Evolutionary conservation across 1,284 basidiomycete species (phyloP).

Genomic region (Thecaphora frezii): DNA sequence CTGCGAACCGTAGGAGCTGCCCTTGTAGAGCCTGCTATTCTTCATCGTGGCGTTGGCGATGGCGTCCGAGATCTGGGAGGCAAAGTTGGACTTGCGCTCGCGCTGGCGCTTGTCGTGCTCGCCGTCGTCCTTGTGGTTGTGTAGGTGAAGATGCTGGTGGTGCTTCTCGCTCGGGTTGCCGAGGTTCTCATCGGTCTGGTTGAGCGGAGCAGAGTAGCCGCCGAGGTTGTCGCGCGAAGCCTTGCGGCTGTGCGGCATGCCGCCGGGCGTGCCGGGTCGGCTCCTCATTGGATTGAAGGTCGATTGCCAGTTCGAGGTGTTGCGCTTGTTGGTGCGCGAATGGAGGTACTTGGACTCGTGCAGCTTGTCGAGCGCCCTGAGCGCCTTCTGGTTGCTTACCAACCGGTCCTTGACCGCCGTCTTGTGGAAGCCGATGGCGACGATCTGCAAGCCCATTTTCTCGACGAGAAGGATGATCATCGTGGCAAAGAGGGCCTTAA

Average conservation of each 20-base stretch:
- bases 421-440: conserved; percentile 56
- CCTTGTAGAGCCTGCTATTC: conserved; percentile 52
- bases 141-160: neutral
- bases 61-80: conserved; percentile 45
- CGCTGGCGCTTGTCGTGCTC: conserved; percentile 17
- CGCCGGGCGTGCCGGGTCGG: conserved; percentile 40
- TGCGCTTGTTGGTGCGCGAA: conserved; percentile 20
- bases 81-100: conserved; percentile 40
- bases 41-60: conserved; percentile 56
- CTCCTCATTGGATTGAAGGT: conserved; percentile 31
- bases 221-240: conserved; percentile 39
- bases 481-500: conserved; percentile 49
- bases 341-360: conserved; percentile 50
- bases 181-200: conserved; percentile 9
- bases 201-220: conserved; percentile 36
- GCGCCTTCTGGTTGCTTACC: conserved; percentile 46
- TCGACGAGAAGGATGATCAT: conserved; percentile 46
- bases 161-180: conserved; percentile 1
- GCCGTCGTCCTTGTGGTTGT: conserved; percentile 9
- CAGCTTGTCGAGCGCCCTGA: conserved; percentile 51
- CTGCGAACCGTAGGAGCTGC: conserved; percentile 60
- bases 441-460: conserved; percentile 43
- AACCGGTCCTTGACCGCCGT: conserved; percentile 53
- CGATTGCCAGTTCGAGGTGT: conserved; percentile 4
- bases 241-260: conserved; percentile 32